phyloP scores from a whole-genome alignment of 2,329 filamentous ascomycete species.

The Fonsecaea multimorphosa region DNA sequence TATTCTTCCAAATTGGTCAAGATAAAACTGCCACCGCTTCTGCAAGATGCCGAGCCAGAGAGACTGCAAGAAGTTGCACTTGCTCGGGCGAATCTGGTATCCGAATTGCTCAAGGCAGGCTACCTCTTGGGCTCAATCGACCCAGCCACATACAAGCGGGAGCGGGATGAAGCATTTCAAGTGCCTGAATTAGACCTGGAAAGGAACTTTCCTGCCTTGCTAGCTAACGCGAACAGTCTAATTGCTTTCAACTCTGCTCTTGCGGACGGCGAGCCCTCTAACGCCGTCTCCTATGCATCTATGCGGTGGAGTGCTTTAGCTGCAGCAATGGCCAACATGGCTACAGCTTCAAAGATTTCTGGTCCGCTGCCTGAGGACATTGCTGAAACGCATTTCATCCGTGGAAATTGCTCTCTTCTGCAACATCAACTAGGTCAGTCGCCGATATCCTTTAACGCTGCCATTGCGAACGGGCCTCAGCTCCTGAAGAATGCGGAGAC shows the following conservation, averaged over 20 bases:
- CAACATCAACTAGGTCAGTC: slow-evolving; percentile 58
- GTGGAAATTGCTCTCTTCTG: slow-evolving; percentile 63
- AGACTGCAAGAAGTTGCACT: slow-evolving; percentile 60
- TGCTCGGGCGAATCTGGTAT: slow-evolving; percentile 62
- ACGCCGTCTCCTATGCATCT: slow-evolving; percentile 43
- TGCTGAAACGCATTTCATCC: slow-evolving; percentile 59
- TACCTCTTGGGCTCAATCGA: slow-evolving; percentile 60
- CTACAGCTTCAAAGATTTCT: slow-evolving; percentile 59
- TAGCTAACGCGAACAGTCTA: slow-evolving; percentile 63
- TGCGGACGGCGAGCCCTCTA: slow-evolving; percentile 42
- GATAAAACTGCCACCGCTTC: slow-evolving; percentile 61
- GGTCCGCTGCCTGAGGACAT: slow-evolving; percentile 53
- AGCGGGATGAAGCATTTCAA: slow-evolving; percentile 51
- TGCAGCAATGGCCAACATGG: slow-evolving; percentile 57
- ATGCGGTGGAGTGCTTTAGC: slow-evolving; percentile 61
- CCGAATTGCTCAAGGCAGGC: slow-evolving; percentile 62
- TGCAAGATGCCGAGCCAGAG: slow-evolving; percentile 49
- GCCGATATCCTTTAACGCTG: slow-evolving; percentile 51
- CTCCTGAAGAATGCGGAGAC: slow-evolving; percentile 63
- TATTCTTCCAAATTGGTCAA: slow-evolving; percentile 60
- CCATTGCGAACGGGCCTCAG: slow-evolving; percentile 53
- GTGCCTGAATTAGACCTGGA: slow-evolving; percentile 48
- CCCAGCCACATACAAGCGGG: slow-evolving; percentile 58
- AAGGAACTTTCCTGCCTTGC: slow-evolving; percentile 56
- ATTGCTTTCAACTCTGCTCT: slow-evolving; percentile 60